Base-by-base conservation (phyloP, 2,329 filamentous ascomycete species). In the Aspergillus thermomutatus region DNA sequence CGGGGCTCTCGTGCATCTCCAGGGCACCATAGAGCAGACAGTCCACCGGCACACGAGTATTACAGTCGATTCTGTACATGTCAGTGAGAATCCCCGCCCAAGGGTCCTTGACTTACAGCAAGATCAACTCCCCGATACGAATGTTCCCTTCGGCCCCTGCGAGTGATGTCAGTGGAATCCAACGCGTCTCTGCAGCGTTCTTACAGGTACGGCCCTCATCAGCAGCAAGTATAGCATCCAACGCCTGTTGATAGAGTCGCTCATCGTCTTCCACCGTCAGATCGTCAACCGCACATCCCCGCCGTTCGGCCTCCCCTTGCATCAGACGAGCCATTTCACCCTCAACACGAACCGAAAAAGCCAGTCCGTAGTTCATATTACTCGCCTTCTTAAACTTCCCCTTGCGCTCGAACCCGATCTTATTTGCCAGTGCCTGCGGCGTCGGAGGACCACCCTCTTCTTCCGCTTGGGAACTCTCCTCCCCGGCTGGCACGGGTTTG, bases 71-170 rank as follows among this genome's bases (percentile, higher is more conserved):
- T 52, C 56, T 58, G 9, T n/a, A 2, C 4, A 17, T 17, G 37
- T 41, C 37, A 52, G 5, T 19, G 26, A 34, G 47, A 1, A 19
- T 49, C 28, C 51, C 4, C 17, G 17, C 1, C 4, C 28, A 11
- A 17, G 8, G 14, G 37, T 3, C n/a, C 2, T 23, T 11, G 11
- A 60, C 57, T 43, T 55, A 61, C 59, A 90, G 78, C 17, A 90
- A 75, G 54, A 89, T 87, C 64, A 85, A 92, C 74, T 95, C 91
- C 55, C 91, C 91, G 23, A 95, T 80, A 52, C 91, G 89, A 64
- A 96, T 88, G 72, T 94, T 92, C 60, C 91, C 91, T 69, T 91
- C 90, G 19, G 90, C 90, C 82, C 79, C 63, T 84, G 82, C n/a
- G 5, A 41, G n/a, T 5, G n/a, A 7, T 40, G 54, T 78, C 74